phyloP scores from a whole-genome alignment of 192 early-diverging fungal genomes.

The Entomortierella lignicola region DNA sequence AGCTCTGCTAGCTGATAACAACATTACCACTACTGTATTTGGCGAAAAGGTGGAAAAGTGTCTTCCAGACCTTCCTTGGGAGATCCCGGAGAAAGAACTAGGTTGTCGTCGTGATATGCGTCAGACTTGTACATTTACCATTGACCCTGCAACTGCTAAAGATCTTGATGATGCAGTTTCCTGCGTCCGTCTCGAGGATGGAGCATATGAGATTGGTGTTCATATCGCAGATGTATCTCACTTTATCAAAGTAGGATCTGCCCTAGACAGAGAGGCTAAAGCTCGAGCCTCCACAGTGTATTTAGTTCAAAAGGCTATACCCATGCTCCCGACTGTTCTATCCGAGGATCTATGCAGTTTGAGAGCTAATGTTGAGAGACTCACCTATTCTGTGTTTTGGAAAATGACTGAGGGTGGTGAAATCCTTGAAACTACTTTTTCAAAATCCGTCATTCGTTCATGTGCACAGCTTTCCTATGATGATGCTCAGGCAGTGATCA shows the following conservation, averaged over 20 bases:
- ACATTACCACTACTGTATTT: constrained; percentile 79
- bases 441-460: constrained; percentile 92
- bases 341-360: constrained; percentile 96
- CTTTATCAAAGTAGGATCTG: constrained; percentile 93
- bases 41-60: constrained; percentile 79
- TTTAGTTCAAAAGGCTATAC: constrained; percentile 93
- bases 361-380: constrained; percentile 82
- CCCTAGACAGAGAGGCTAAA: constrained; percentile 95
- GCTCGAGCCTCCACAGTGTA: constrained; percentile 93
- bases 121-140: constrained; percentile 79
- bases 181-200: constrained; percentile 66
- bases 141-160: constrained; percentile 85
- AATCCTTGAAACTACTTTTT: constrained; percentile 81
- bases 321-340: constrained; percentile 92
- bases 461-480: constrained; percentile 94
- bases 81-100: constrained; percentile 78
- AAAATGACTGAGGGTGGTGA: constrained; percentile 89
- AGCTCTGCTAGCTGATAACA: constrained; percentile 85
- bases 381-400: constrained; percentile 97
- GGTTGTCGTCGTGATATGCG: constrained; percentile 80
- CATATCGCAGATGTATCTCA: constrained; percentile 97
- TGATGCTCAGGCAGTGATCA: constrained; percentile 88
- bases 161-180: constrained; percentile 90
- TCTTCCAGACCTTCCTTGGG: constrained; percentile 82
- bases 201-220: constrained; percentile 77